Evolutionary conservation across 1,284 basidiomycete species (phyloP).

Genomic region (Naganishia sp.): DNA sequence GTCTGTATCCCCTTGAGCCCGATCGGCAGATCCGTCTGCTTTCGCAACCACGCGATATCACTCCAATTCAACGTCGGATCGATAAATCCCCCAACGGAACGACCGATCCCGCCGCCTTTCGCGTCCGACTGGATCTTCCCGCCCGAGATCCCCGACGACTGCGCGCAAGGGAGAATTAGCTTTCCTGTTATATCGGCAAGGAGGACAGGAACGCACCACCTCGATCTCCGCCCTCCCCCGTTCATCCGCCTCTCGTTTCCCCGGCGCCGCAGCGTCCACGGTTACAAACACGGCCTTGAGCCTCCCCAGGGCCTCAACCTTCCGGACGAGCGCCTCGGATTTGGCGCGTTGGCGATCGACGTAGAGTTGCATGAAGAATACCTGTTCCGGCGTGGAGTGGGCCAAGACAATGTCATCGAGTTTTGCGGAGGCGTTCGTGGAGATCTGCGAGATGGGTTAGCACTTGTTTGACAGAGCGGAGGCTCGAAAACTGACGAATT

Average conservation of each 20-base stretch:
- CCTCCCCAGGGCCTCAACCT: constrained; percentile 44
- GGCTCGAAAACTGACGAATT: constrained; percentile 45
- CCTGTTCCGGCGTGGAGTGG: constrained; percentile 39
- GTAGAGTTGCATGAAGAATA: constrained; percentile 56
- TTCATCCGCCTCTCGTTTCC: constrained; percentile 55
- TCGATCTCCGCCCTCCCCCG: constrained; percentile 49
- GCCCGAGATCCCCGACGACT: constrained; percentile 51
- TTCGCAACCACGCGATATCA: constrained; percentile 51
- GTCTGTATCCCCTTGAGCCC: constrained; percentile 55
- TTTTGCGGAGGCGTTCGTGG: constrained; percentile 52
- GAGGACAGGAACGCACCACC: constrained; percentile 38
- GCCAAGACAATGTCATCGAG: constrained; percentile 47
- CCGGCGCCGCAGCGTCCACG: constrained; percentile 53
- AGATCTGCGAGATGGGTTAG: constrained; percentile 41
- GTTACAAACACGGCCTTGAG: constrained; percentile 54
- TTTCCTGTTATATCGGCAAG: not conserved
- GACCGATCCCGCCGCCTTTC: constrained; percentile 54
- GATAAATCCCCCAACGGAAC: constrained; percentile 52
- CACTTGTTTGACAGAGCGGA: not conserved
- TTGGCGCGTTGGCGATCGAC: constrained; percentile 51
- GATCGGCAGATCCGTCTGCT: constrained; percentile 49
- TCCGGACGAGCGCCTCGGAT: constrained; percentile 46
- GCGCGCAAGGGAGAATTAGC: not conserved
- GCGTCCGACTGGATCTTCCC: constrained; percentile 49
- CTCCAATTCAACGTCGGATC: constrained; percentile 51